Evolutionary conservation across 2,329 filamentous ascomycete species (phyloP).

Genomic region (Ramularia endophylla): DNA sequence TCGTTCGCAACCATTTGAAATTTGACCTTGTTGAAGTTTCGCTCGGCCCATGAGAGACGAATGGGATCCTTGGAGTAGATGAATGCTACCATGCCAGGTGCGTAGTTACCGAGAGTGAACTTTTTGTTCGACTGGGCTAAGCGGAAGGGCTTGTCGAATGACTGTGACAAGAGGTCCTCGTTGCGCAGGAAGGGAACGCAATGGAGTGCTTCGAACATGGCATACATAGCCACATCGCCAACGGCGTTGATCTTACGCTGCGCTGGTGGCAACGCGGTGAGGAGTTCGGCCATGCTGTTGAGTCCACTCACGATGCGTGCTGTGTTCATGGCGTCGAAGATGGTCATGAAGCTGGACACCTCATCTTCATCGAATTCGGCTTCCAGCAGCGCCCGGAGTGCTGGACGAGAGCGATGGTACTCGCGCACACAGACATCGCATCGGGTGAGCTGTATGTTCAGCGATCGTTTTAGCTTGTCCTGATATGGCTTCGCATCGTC

Average conservation of each 20-base stretch:
- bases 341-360: constrained; percentile 38
- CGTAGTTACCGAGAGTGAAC: constrained; percentile 67
- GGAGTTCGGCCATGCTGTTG: constrained; percentile 35
- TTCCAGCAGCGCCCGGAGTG: constrained; percentile 37
- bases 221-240: constrained; percentile 60
- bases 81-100: constrained; percentile 80
- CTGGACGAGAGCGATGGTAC: constrained; percentile 40
- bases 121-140: constrained; percentile 71
- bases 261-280: constrained; percentile 43
- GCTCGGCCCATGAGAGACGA: constrained; percentile 61
- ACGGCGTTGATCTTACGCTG: constrained; percentile 47
- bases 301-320: constrained; percentile 40
- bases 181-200: constrained; percentile 68
- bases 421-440: constrained; percentile 47
- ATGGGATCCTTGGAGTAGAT: constrained; percentile 66
- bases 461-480: constrained; percentile 34
- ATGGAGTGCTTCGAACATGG: constrained; percentile 83
- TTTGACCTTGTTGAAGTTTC: constrained; percentile 61
- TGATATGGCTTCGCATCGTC: constrained; percentile 40
- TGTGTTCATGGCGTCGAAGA: constrained; percentile 41
- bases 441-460: constrained; percentile 38
- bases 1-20: constrained; percentile 61
- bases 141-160: constrained; percentile 79
- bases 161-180: constrained; percentile 46
- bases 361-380: constrained; percentile 41